Evolutionary conservation across 2,329 filamentous ascomycete species (phyloP), one percentile per base, ranked within the genome.

Genomic region (Aureobasidium sp.): DNA sequence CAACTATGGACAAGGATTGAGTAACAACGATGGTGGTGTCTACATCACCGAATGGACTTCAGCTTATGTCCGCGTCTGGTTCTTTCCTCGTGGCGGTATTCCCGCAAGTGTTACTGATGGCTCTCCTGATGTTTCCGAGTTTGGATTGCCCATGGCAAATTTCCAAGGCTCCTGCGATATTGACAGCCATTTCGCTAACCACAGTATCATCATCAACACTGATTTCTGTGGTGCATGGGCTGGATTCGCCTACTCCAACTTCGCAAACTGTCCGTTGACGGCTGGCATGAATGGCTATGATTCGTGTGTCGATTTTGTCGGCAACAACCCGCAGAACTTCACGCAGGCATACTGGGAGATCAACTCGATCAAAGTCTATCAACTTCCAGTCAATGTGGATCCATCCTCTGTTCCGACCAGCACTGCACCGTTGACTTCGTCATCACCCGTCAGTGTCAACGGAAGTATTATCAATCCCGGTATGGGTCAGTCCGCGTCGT

Each of bases 71-170:
- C 71, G 69, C 64, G 68, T 68, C 22, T 75, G 73, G 73, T 74
- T 70, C 66, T 74, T 75, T 48, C 67, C 70, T 20, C 66, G 71
- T 15, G 70, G 69, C n/a, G 61, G 62, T 49, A 70, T 71, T 15
- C 75, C 75, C 1, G 31, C 63, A 5, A 72, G 69, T 67, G 80
- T 89, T 64, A 71, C 75, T 55, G 65, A 58, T 12, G 67, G 68
- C n/a, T 66, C 64, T 1, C 87, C 87, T 0, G 79, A 88, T 67
- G 83, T 86, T 0, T 80, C 78, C 52, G 75, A 76, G 2, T 90
- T 87, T 82, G 86, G 85, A 17, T 77, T 73, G 2, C 84, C 87
- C 0, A 68, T 82, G 7, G 85, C 86, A 1, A 86, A 89, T 64
- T 88, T 88, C 70, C 86, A 70, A 65, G 74, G 72, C 11, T 62